A percentile compares a stretch with the other conserved stretches of the same genome.
These are phyloP conservation scores for Pleurotus djamor DNA, from an alignment of 768 basidiomycete species.

Conservation along the genomic window DNA sequence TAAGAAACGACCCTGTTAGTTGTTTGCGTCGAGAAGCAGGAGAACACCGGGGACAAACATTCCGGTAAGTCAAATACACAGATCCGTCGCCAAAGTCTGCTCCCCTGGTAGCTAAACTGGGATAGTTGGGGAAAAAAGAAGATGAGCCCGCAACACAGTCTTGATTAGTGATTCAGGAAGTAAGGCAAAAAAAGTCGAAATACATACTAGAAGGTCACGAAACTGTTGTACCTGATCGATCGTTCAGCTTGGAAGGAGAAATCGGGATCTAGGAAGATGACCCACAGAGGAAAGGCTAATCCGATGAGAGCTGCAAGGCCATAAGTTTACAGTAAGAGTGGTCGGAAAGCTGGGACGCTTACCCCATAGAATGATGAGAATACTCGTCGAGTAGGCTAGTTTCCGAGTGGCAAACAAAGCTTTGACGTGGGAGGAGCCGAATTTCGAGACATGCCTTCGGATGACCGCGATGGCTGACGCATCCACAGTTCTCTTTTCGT, in stretches of 20 bases:
- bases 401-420: constrained; percentile 61
- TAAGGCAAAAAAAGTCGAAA: neutral
- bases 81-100: constrained; percentile 51
- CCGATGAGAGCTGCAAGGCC: constrained; percentile 61
- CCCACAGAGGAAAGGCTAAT: constrained; percentile 71
- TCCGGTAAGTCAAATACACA: constrained; percentile 55
- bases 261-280: constrained; percentile 23
- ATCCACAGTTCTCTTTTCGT: constrained; percentile 3
- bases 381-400: constrained; percentile 62
- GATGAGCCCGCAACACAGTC: neutral
- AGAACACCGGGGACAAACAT: constrained; percentile 23
- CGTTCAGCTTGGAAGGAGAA: constrained; percentile 23
- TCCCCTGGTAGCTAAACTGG: constrained; percentile 44
- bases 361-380: constrained; percentile 58
- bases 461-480: constrained; percentile 16
- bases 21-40: neutral
- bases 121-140: neutral
- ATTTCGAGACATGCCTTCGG: constrained; percentile 36
- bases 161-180: neutral
- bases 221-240: constrained; percentile 40
- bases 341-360: constrained; percentile 5
- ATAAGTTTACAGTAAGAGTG: too few relatives aligned
- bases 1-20: constrained; percentile 13
- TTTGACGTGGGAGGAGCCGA: constrained; percentile 41
- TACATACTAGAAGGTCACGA: constrained; percentile 52